Evolutionary conservation across 805 yeast genomes (phyloP).

Genomic region (Nakazawaea populi): DNA sequence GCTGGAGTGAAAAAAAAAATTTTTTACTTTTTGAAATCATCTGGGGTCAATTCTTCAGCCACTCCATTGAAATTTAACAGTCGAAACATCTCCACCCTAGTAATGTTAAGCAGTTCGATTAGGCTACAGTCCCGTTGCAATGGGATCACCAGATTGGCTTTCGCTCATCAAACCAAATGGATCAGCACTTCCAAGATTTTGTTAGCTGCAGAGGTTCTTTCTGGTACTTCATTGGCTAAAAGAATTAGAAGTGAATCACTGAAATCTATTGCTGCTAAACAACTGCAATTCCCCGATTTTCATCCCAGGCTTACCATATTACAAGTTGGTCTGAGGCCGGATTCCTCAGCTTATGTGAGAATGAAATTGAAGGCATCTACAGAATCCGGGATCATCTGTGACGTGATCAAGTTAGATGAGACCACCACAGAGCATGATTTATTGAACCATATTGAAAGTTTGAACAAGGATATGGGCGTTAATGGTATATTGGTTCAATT

Average conservation of each 20-base stretch:
- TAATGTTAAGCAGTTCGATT: neutral
- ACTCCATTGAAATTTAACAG: neutral
- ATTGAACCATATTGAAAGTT: conserved; percentile 48
- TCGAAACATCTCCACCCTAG: neutral
- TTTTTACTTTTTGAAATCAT: neutral
- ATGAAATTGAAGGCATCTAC: conserved; percentile 88
- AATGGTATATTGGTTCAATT: conserved; percentile 89
- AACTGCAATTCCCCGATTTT: conserved; percentile 42
- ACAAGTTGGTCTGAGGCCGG: conserved; percentile 89
- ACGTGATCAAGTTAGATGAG: conserved; percentile 58
- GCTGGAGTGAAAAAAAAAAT: neutral
- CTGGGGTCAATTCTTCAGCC: neutral
- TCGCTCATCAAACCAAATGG: neutral
- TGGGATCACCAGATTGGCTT: neutral
- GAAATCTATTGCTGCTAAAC: conserved; percentile 34
- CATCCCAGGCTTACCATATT: conserved; percentile 75
- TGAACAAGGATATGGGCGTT: conserved; percentile 70
- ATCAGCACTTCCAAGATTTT: conserved; percentile 14
- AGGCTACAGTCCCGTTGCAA: neutral
- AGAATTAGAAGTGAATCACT: conserved; percentile 37
- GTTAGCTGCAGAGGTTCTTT: conserved; percentile 27
- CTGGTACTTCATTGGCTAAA: conserved; percentile 43
- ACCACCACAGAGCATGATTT: conserved; percentile 54
- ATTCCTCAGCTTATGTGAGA: conserved; percentile 84
- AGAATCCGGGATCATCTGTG: conserved; percentile 72